Base-by-base conservation (phyloP, 306 rosid genomes). In the Prunus davidiana region DNA sequence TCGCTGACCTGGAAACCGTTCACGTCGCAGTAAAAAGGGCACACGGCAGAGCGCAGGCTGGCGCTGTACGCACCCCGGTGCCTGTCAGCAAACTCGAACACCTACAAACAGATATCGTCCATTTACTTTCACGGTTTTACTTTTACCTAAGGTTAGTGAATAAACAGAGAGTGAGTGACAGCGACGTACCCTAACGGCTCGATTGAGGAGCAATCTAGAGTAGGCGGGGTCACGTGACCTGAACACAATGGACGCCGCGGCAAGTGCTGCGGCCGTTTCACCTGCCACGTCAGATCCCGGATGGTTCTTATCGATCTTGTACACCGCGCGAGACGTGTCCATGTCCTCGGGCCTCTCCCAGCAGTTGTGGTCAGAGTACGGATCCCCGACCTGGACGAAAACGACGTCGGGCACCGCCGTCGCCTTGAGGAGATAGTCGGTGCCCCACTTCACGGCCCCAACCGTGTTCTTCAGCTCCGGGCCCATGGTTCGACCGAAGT, bases 331-430 rank as follows among this genome's bases (percentile, higher is more conserved):
- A 10, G 86, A 79, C 65, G 99, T 95, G 74, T 95, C 99, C 99
- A 92, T 95, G 80, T 95, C 99, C 69, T 95, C 99, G 0, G 99
- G 97, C 30, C 99, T 82, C 83, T 95, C 99, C 99, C 99, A 95
- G 28, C 99, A 95, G 89, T 88, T 92, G 49, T 95, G 99, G 63
- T 95, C 97, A 0, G 99, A 95, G 82, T 12, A 75, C 0, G 97
- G 89, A 69, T 95, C 97, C 1, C 97, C 99, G 0, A 95, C 97
- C 75, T 95, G 99, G 8, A 95, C 99, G 38, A 63, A 92, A 5
- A 95, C 88, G 62, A 95, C 92, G 66, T 87, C 97, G 10, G 86
- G 84, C 64, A 70, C 81, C 27, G 97, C 84, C 87, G 99, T 92
- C 0, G 90, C 96, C 55, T 95, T 95, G 19, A 95, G 57, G 0